Conservation (phyloP, 2,329 filamentous ascomycete genomes). For the Claviceps purpurea region DNA sequence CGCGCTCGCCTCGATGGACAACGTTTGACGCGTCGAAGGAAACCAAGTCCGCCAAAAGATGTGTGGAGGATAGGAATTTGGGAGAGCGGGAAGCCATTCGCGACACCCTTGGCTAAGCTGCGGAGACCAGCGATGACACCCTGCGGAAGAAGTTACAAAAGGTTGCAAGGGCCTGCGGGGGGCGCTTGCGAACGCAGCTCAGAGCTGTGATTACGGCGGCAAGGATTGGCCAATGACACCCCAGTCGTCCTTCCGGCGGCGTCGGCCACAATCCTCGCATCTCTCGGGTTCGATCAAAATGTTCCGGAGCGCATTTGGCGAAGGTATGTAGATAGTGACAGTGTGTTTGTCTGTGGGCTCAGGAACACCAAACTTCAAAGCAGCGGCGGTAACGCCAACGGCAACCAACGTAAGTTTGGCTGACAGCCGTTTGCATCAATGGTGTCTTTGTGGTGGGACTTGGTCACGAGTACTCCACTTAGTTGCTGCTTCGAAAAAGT, state of each 20-base stretch:
- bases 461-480: no score
- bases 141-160: neutral
- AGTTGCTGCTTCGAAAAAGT: no score
- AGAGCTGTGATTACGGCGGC: neutral
- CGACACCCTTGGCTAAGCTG: slow-evolving; percentile 3
- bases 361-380: no score
- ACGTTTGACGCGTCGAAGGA: neutral
- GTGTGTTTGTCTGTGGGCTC: no score
- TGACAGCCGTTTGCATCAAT: no score
- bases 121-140: neutral
- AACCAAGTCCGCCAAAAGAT: neutral
- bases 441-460: no score
- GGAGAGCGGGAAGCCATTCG: slow-evolving; percentile 7
- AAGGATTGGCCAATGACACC: neutral
- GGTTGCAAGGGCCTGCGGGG: neutral
- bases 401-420: no score
- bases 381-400: no score
- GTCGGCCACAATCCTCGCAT: neutral
- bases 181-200: neutral
- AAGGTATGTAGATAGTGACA: neutral
- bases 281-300: neutral
- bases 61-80: neutral
- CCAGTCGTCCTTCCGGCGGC: neutral
- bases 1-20: slow-evolving; percentile 1
- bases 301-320: neutral